Evolutionary conservation across 2,329 filamentous ascomycete genomes (phyloP).

Genomic region (Didymella pomorum): DNA sequence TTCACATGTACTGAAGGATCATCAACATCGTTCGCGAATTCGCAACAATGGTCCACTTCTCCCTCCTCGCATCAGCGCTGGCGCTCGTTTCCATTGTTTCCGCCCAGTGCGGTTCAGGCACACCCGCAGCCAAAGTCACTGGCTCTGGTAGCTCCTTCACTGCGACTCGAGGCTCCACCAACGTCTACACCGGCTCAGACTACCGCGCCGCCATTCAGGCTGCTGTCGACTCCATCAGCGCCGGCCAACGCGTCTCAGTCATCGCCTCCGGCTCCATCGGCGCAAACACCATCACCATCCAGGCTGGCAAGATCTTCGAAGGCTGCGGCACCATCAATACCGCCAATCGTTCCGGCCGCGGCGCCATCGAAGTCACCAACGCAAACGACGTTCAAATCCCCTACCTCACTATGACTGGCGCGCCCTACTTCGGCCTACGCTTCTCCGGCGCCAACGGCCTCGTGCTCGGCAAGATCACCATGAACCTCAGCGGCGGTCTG

Average conservation of each 20-base stretch:
- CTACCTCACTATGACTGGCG: constrained; percentile 65
- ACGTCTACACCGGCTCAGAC: constrained; percentile 62
- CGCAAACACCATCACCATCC: constrained; percentile 60
- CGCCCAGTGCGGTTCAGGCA: constrained; percentile 60
- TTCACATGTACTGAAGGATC: background rate
- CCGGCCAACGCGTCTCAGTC: constrained; percentile 63
- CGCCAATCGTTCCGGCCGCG: constrained; percentile 54
- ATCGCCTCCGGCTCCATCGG: constrained; percentile 65
- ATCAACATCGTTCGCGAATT: background rate
- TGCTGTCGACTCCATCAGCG: constrained; percentile 61
- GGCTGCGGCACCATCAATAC: constrained; percentile 66
- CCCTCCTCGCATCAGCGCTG: constrained; percentile 52
- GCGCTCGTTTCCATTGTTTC: constrained; percentile 51
- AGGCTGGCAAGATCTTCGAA: constrained; percentile 65
- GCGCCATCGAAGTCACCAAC: constrained; percentile 63
- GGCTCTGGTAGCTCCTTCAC: constrained; percentile 58
- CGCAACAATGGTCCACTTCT: constrained; percentile 48
- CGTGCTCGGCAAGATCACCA: constrained; percentile 60
- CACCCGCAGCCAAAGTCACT: constrained; percentile 58
- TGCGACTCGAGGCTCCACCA: constrained; percentile 55
- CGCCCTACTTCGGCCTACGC: constrained; percentile 65
- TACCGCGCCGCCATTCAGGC: constrained; percentile 64
- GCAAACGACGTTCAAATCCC: constrained; percentile 62
- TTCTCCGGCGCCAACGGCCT: constrained; percentile 63
- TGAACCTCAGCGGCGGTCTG: constrained; percentile 63